phyloP scores from a whole-genome alignment of 305 asterid genomes.

The Fraxinus albicans region DNA sequence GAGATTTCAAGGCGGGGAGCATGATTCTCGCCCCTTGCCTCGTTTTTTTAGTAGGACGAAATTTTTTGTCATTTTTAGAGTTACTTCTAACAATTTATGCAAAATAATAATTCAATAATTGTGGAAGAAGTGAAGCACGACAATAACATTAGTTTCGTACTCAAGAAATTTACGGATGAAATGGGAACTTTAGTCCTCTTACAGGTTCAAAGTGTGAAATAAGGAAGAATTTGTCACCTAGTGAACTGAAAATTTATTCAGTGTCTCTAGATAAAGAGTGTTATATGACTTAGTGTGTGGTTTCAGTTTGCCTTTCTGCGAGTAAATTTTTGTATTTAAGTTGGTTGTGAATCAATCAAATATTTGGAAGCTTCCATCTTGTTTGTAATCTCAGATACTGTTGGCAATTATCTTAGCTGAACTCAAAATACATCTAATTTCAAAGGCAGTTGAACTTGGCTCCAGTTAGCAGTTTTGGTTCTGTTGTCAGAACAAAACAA shows the following conservation, averaged over 20 bases:
- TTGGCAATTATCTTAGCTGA: background rate
- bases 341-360: background rate
- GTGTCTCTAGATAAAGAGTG: background rate
- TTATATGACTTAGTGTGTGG: background rate
- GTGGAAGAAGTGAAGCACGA: background rate
- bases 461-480: too few species aligned
- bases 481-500: too few species aligned
- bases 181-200: slow-evolving; percentile 60
- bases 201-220: slow-evolving; percentile 61
- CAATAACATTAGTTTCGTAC: background rate
- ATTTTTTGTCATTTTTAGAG: too few species aligned
- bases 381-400: background rate
- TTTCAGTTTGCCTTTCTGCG: background rate
- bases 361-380: background rate
- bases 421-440: background rate
- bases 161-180: too few species aligned
- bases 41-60: too few species aligned
- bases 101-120: too few species aligned
- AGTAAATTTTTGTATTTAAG: background rate
- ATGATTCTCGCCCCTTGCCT: too few species aligned
- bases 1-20: too few species aligned
- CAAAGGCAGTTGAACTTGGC: background rate
- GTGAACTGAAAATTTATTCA: slow-evolving; percentile 33
- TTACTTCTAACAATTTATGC: background rate
- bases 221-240: slow-evolving; percentile 64